Evolutionary conservation across 345 rosid species (phyloP).

Genomic region (Raphanus raphanistrum): DNA sequence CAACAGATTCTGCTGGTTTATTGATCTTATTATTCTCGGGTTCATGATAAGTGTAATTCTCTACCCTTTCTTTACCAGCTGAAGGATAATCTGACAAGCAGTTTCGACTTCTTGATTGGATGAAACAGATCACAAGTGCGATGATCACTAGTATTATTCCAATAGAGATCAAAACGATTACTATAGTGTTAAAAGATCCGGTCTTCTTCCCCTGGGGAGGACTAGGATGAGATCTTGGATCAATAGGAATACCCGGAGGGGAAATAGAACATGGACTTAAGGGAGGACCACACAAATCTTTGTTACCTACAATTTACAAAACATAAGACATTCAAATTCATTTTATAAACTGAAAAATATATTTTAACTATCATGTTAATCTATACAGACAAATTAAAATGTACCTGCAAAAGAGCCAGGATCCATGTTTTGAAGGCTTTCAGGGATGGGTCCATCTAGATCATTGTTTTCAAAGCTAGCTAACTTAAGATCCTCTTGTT

Average conservation of each 20-base stretch:
- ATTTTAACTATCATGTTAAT: neutral
- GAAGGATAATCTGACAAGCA: conserved; percentile 25
- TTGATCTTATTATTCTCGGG: neutral
- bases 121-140: conserved; percentile 21
- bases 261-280: conserved; percentile 41
- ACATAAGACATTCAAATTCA: conserved; percentile 8
- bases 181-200: conserved; percentile 19
- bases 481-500: conserved; percentile 35
- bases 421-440: conserved; percentile 44
- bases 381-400: neutral
- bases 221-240: conserved; percentile 25
- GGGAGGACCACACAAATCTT: conserved; percentile 58
- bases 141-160: conserved; percentile 34
- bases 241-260: conserved; percentile 8
- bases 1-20: conserved; percentile 25
- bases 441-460: conserved; percentile 70
- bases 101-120: conserved; percentile 24
- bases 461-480: conserved; percentile 60
- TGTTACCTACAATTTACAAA: conserved; percentile 54
- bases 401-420: conserved; percentile 60
- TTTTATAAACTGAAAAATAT: neutral
- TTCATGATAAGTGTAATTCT: conserved; percentile 35
- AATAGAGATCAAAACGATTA: conserved; percentile 36
- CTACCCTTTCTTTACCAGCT: conserved; percentile 22
- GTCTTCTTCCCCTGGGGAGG: neutral